Evolutionary conservation across 106 monocot genomes (phyloP).

Genomic region (Chionographis japonica): DNA sequence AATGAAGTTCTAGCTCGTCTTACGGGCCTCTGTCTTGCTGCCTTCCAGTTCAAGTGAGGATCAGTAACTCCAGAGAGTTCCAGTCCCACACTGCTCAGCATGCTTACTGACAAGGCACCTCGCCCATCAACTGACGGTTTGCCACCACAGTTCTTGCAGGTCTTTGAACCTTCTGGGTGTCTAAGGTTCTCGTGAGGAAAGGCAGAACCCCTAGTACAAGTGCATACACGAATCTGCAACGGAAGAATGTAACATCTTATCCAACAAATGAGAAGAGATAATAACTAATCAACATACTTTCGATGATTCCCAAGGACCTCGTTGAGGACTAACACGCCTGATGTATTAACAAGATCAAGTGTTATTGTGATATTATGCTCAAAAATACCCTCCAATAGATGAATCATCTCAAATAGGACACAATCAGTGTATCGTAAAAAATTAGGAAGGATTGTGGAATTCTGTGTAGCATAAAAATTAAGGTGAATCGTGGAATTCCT

Average conservation of each 20-base stretch:
- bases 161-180: constrained; percentile 18
- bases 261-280: neutral
- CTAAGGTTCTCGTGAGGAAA: constrained; percentile 22
- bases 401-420: no score
- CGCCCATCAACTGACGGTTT: constrained; percentile 26
- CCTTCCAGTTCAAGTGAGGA: constrained; percentile 70
- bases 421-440: no score
- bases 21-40: constrained; percentile 43
- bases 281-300: neutral
- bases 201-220: constrained; percentile 37
- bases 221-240: constrained; percentile 52
- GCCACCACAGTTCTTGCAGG: constrained; percentile 60
- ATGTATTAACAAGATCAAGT: no score
- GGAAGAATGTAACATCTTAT: neutral
- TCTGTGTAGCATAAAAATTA: no score
- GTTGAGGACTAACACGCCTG: no score
- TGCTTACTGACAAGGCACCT: constrained; percentile 35
- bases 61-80: constrained; percentile 48
- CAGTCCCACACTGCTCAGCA: constrained; percentile 44
- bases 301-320: neutral
- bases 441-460: no score
- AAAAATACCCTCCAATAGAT: no score
- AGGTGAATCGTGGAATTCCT: no score
- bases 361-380: no score
- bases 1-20: constrained; percentile 71